Conservation (phyloP, 176 grass and related monocot genomes). For the Tillandsia leiboldiana region DNA sequence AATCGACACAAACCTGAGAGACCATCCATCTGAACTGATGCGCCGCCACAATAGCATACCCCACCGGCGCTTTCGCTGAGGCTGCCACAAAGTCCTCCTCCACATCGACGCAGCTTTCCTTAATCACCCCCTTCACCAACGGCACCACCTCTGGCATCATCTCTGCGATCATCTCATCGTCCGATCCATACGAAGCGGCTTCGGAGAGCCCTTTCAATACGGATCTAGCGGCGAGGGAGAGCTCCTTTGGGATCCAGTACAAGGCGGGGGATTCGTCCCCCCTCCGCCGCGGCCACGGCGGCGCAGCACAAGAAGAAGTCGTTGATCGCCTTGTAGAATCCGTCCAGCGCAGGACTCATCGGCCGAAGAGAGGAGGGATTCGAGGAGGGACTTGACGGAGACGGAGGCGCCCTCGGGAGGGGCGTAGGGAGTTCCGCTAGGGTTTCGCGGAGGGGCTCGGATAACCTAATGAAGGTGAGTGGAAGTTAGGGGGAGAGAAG, state of each 20-base stretch:
- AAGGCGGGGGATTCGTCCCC: conserved; percentile 39
- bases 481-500: neutral
- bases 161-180: conserved; percentile 35
- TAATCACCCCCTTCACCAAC: conserved; percentile 46
- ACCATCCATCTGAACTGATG: conserved; percentile 81
- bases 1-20: conserved; percentile 45
- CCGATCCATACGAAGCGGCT: conserved; percentile 26
- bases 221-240: conserved; percentile 17
- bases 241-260: conserved; percentile 49
- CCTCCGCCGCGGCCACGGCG: conserved; percentile 24
- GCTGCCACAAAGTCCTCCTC: conserved; percentile 36
- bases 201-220: conserved; percentile 26
- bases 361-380: conserved; percentile 40
- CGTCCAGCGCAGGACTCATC: neutral
- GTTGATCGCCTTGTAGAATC: conserved; percentile 18
- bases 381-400: conserved; percentile 51
- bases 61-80: conserved; percentile 43
- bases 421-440: conserved; percentile 39
- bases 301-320: conserved; percentile 64
- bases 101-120: conserved; percentile 41
- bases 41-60: conserved; percentile 45
- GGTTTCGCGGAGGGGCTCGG: conserved; percentile 26
- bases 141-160: conserved; percentile 42
- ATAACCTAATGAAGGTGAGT: conserved; percentile 9
- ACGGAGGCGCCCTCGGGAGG: conserved; percentile 38